Conservation (phyloP, 306 rosid species). For the Castanea mollissima region DNA sequence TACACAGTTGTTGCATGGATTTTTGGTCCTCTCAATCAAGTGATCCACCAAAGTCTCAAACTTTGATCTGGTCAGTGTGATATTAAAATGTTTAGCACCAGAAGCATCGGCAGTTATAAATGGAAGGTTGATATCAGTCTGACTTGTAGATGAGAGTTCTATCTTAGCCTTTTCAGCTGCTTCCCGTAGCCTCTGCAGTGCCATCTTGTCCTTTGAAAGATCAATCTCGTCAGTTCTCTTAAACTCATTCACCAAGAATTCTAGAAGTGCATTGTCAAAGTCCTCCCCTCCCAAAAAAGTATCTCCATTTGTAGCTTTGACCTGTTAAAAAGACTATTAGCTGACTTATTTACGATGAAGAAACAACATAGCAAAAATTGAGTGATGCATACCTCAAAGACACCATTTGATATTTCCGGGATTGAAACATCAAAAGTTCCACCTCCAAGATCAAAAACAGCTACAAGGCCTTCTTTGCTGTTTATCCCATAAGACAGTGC, state of each 20-base stretch:
- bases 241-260: slow-evolving; percentile 61
- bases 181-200: slow-evolving; percentile 92
- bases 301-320: background rate
- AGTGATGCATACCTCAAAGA: slow-evolving; percentile 63
- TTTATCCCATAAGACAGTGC: slow-evolving; percentile 96
- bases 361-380: background rate
- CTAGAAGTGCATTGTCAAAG: background rate
- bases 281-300: slow-evolving; percentile 39
- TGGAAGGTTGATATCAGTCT: slow-evolving; percentile 87
- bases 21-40: background rate
- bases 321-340: background rate
- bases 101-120: slow-evolving; percentile 91
- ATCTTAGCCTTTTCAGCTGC: slow-evolving; percentile 97
- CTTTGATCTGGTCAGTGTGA: slow-evolving; percentile 75
- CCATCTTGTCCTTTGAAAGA: slow-evolving; percentile 80
- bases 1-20: background rate
- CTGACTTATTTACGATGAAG: background rate
- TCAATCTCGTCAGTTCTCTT: slow-evolving; percentile 74
- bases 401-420: slow-evolving; percentile 94
- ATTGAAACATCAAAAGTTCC: slow-evolving; percentile 98
- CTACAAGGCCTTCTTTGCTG: slow-evolving; percentile 89
- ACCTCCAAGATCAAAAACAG: slow-evolving; percentile 94
- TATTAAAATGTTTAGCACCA: slow-evolving; percentile 93
- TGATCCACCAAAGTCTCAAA: slow-evolving; percentile 1
- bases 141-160: slow-evolving; percentile 86